Evolutionary conservation across 202 grass and related monocot genomes (phyloP).

Genomic region (Brachypodium distachyon): DNA sequence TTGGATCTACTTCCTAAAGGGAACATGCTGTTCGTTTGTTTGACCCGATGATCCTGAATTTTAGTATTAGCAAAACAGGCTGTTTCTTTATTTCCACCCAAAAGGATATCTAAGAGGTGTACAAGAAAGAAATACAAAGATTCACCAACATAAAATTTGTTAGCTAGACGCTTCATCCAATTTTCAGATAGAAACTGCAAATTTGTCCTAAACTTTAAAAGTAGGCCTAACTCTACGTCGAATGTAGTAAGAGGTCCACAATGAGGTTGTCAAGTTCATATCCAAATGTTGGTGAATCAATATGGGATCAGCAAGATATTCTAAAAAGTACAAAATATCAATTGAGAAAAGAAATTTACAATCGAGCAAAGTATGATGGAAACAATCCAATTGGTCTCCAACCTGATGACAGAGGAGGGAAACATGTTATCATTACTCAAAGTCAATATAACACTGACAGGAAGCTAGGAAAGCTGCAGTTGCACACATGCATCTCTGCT

Average conservation of each 20-base stretch:
- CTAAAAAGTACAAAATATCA: constrained; percentile 2
- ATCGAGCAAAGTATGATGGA: constrained; percentile 81
- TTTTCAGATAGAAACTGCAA: not conserved
- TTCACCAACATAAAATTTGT: not conserved
- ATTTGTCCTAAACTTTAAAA: not conserved
- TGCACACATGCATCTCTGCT: not conserved
- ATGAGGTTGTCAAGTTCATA: not conserved
- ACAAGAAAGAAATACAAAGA: not conserved
- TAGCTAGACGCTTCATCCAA: not conserved
- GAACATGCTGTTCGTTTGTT: not conserved
- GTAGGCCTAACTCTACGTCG: not conserved
- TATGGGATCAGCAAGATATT: not conserved
- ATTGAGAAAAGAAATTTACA: constrained; percentile 39
- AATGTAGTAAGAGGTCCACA: not conserved
- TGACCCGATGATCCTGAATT: not conserved
- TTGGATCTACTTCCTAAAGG: not conserved
- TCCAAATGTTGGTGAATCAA: not conserved
- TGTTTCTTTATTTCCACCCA: not conserved
- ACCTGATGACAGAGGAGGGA: constrained; percentile 35
- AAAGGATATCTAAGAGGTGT: not conserved
- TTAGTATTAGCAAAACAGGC: not conserved
- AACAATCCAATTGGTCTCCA: constrained; percentile 58
- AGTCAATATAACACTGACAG: not conserved
- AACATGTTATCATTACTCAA: constrained; percentile 5
- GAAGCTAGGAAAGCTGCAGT: not conserved